Conservation (phyloP, 2,329 filamentous ascomycete genomes). For the Aspergillus brunneoviolaceus region DNA sequence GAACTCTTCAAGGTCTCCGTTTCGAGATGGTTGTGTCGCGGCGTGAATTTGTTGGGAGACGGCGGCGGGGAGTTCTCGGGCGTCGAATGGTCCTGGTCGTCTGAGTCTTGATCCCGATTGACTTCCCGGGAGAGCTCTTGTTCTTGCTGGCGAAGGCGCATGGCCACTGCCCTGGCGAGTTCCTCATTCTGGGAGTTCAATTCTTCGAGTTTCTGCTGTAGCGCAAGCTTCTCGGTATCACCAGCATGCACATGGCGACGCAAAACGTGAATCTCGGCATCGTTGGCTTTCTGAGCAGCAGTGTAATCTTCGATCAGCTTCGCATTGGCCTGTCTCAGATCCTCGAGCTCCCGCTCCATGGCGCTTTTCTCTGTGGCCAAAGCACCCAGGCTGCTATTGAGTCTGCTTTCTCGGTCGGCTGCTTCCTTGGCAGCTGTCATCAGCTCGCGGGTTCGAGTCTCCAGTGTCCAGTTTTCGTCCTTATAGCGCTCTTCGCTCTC, state of each 20-base stretch:
- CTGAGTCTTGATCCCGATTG: constrained; percentile 64
- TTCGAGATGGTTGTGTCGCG: constrained; percentile 87
- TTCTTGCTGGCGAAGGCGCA: constrained; percentile 68
- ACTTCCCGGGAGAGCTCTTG: constrained; percentile 59
- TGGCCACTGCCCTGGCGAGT: constrained; percentile 77
- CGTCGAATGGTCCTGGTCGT: constrained; percentile 67
- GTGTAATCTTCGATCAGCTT: constrained; percentile 80
- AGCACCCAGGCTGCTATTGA: constrained; percentile 69
- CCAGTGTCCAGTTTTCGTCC: constrained; percentile 97
- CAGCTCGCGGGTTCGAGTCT: constrained; percentile 86
- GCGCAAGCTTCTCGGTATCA: constrained; percentile 72
- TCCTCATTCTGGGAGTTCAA: constrained; percentile 87
- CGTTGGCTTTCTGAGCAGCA: constrained; percentile 74
- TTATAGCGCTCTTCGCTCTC: constrained; percentile 96
- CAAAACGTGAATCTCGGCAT: constrained; percentile 80
- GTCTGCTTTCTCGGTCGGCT: constrained; percentile 77
- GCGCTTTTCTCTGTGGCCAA: constrained; percentile 72
- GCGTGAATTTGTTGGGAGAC: constrained; percentile 88
- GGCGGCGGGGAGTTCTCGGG: constrained; percentile 88
- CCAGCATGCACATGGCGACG: constrained; percentile 76
- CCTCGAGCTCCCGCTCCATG: constrained; percentile 84
- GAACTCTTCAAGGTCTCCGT: constrained; percentile 94
- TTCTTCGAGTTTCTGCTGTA: constrained; percentile 86
- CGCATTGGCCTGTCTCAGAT: constrained; percentile 75
- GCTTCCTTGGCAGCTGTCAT: constrained; percentile 71